Conservation (phyloP, 164 flowering plant genomes). For the Umbellularia californica region DNA sequence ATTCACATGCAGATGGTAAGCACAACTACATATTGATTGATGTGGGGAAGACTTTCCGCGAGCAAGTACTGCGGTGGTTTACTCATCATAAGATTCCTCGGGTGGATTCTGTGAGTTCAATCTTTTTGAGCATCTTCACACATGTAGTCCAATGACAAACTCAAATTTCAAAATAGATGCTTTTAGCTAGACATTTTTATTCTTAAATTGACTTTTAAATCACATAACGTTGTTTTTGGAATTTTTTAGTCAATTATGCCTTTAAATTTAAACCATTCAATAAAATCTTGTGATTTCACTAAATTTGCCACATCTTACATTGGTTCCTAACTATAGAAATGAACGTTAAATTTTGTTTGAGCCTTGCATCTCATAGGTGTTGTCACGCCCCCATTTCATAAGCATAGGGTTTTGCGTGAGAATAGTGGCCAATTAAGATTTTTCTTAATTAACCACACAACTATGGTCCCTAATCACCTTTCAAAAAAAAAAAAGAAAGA, state of each 20-base stretch:
- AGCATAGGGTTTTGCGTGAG: too few relatives aligned
- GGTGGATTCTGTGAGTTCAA: slow-evolving; percentile 69
- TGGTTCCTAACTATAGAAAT: too few relatives aligned
- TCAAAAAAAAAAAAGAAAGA: too few relatives aligned
- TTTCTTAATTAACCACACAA: too few relatives aligned
- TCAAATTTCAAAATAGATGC: neutral
- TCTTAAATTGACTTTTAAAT: neutral
- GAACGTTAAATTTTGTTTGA: neutral
- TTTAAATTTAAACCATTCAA: neutral
- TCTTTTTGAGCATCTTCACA: neutral
- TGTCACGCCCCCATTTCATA: too few relatives aligned
- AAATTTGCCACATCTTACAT: neutral
- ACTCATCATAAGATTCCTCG: slow-evolving; percentile 72
- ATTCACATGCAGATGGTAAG: slow-evolving; percentile 40
- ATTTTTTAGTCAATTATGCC: neutral
- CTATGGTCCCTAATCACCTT: too few relatives aligned
- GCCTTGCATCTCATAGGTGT: neutral
- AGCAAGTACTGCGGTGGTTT: slow-evolving; percentile 96
- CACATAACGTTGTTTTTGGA: neutral
- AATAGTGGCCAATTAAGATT: too few relatives aligned
- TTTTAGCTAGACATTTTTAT: neutral
- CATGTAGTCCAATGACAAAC: neutral
- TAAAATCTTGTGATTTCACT: too few relatives aligned
- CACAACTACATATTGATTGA: slow-evolving; percentile 84
- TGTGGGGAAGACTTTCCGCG: slow-evolving; percentile 88